Base-by-base conservation (phyloP, 352 stramenopile species). In the Aphanomyces cochlioides region DNA sequence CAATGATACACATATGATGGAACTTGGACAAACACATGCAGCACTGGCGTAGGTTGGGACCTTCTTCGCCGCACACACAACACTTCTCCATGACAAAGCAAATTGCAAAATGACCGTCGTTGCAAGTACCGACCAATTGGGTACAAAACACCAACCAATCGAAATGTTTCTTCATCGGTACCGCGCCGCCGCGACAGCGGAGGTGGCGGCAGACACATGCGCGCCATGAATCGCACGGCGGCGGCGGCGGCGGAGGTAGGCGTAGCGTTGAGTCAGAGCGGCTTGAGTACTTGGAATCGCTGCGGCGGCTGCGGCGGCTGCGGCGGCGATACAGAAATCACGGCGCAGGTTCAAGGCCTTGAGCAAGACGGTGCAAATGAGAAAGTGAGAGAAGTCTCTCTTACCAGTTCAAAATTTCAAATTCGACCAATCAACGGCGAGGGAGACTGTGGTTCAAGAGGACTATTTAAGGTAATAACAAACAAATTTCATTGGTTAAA, bases 1-100 rank as follows among this genome's bases (percentile, higher is more conserved):
- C n/a, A n/a, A n/a, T n/a, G n/a, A n/a, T n/a, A 2, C 50, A 58
- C 50, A 58, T 58, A 19, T 58, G 50, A 19, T 58, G 50, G 50
- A 53, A 53, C 45, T 53, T 53, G 1, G 2, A 53, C 1, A 19
- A 2, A 53, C 45, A 53, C 45, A 53, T 53, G 45, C n/a, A n/a
- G 45, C 45, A 53, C 45, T 53, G 45, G 13, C 45, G 45, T 15
- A 53, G 45, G 45, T 15, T 2, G 13, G 13, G 45, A 2, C 45
- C 45, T 15, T 53, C 45, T 15, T 1, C 45, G 45, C 45, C 45
- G 45, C 45, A 53, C 45, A 53, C 45, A n/a, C 13, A 53, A 53
- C 45, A 53, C 45, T 15, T 53, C 1, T 53, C 45, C 45, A 53
- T 53, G 45, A 53, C 45, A 53, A 15, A 15, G 45, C 45, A 53